Base-by-base conservation (phyloP, 1,284 basidiomycete species). In the Lignosus rhinocerotis region DNA sequence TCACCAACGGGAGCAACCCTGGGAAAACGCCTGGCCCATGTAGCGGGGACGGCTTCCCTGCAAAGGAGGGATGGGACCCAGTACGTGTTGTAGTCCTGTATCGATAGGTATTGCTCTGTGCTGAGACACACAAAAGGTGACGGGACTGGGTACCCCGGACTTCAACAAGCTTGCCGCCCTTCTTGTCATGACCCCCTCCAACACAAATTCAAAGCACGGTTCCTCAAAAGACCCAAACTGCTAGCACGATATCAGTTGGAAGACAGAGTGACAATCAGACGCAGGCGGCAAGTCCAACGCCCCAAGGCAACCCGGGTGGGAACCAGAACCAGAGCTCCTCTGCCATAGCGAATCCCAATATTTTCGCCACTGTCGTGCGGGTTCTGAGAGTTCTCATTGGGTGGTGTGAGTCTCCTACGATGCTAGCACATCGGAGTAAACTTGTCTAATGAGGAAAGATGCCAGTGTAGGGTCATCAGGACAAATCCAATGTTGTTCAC, bases 1-100 rank as follows among this genome's bases (percentile, higher is more conserved):
- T 81, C 55, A 76, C 72, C 8, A 56, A 49, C 11, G 63, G 63
- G 38, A 57, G 58, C 60, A 65, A 65, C 59, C 60, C 61, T 10
- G 63, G 63, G 2, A 16, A 11, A 2, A 16, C 9, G 2, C 34
- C 34, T 16, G 34, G 34, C 34, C 2, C 34, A 3, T 77, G 75
- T 48, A 71, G 72, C 41, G 77, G 70, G 12, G 56, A 44, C 3
- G 73, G 73, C 3, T 75, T 65, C 66, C 69, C 70, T 43, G 67
- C 75, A 16, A 63, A 66, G 14, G 0, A 14, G n/a, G 74, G 75
- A 5, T 75, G 74, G 74, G 73, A 75, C 44, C 73, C 53, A 36
- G 53, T 42, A 17, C 31, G 50, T 31, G 7, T 43, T n/a, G 6
- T 43, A 10, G 31, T 17, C 12, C 31, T 17, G 25, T 34, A 11